These are phyloP conservation scores for Melastoma candidum DNA, from an alignment of 441 rosid species.

Conservation along the genomic window DNA sequence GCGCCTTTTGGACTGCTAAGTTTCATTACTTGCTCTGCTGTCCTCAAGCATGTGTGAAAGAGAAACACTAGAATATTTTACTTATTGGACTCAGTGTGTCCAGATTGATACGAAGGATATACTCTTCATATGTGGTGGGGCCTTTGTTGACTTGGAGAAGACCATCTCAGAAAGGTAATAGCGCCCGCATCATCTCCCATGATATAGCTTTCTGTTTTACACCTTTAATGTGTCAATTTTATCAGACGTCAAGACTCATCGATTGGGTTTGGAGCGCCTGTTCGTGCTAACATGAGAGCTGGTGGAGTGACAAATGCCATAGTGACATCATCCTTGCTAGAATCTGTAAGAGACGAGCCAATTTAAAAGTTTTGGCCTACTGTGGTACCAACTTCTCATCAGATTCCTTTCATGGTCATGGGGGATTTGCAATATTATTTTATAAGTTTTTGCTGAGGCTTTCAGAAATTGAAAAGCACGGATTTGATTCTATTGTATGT, in stretches of 20 bases:
- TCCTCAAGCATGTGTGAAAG: conserved; percentile 5
- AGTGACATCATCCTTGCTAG: conserved; percentile 78
- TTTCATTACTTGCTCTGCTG: not conserved
- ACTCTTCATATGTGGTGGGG: conserved; percentile 95
- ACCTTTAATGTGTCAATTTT: conserved; percentile 15
- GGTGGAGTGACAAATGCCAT: conserved; percentile 58
- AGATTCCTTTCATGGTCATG: not conserved
- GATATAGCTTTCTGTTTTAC: conserved; percentile 12
- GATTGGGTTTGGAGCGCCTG: conserved; percentile 96
- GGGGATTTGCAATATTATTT: not conserved
- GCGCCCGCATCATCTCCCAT: conserved; percentile 5
- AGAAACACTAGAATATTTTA: not conserved
- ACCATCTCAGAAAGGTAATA: conserved; percentile 86
- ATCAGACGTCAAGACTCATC: conserved; percentile 84
- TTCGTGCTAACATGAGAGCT: conserved; percentile 87
- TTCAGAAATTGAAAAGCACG: not conserved
- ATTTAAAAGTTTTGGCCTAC: not conserved
- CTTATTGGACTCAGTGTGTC: conserved; percentile 7
- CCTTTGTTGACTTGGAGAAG: conserved; percentile 87
- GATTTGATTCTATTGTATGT: conserved; percentile 10
- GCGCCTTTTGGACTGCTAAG: conserved; percentile 1
- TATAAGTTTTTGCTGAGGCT: not conserved
- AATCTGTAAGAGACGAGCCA: conserved; percentile 46
- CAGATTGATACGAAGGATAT: conserved; percentile 92
- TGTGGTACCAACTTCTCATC: conserved; percentile 1